Evolutionary conservation across 202 grass and related monocot species (phyloP), one percentile per base, ranked within the genome.

Genomic region (Eragrostis tef): DNA sequence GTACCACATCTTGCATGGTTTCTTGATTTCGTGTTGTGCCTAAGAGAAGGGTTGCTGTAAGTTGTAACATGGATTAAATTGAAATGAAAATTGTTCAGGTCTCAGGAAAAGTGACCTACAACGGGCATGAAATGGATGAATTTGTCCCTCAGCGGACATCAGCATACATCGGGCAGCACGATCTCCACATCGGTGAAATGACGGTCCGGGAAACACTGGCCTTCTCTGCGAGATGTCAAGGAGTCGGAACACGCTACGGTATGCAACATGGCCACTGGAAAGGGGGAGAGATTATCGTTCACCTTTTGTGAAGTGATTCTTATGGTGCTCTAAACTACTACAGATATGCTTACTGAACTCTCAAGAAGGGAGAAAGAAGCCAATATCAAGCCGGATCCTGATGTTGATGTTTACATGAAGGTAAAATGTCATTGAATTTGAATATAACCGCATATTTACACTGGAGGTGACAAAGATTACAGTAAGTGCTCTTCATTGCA

Each of bases 321-420:
- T 58, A 73, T 53, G 15, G 14, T 58, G 6, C 81, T 67, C 78
- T n/a, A 45, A 51, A 62, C 65, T 67, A 25, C 83, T 67, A 25
- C 83, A 98, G 90, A 98, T 82, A 93, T 98, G 92, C 84, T 98
- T 63, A 22, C 85, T 66, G 92, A 98, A 77, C 79, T 98, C 22
- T 98, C 95, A 74, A 89, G 92, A 89, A 93, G 95, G 87, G 95
- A 98, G 70, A 98, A 95, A 74, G 92, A 94, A 80, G 95, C 92
- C 59, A 90, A 73, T 58, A 95, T 98, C 48, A 89, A 91, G 61
- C 95, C 95, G 52, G 95, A 98, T 86, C 95, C 88, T 59, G 92
- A 93, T 67, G 85, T 98, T 39, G 95, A 95, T 87, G 86, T 94
- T 64, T 98, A 93, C 53, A 98, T 98, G 95, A 98, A 98, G 95